Evolutionary conservation across 176 grass and related monocot species (phyloP).

Genomic region (Thinopyrum elongatum): DNA sequence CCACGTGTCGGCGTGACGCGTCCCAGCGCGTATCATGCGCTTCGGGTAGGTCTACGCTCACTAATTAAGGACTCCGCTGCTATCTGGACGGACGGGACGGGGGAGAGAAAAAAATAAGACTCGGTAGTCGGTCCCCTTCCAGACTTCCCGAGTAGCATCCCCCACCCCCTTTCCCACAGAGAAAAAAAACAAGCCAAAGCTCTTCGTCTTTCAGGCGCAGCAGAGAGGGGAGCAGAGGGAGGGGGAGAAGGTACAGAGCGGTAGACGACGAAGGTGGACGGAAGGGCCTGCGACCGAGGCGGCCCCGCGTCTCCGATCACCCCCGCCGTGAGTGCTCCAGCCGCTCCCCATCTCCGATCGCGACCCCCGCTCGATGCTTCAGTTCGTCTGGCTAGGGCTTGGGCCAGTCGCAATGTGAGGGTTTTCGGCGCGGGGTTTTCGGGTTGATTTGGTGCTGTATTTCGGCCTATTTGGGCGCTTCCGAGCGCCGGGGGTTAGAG

Average conservation of each 20-base stretch:
- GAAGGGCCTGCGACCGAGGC: neutral
- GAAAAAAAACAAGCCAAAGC: constrained; percentile 29
- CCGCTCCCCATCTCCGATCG: constrained; percentile 37
- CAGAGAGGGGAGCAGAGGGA: neutral
- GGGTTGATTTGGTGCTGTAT: neutral
- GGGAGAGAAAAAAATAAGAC: neutral
- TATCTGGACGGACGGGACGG: constrained; percentile 17
- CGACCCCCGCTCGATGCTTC: neutral
- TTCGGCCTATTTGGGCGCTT: neutral
- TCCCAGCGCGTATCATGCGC: neutral
- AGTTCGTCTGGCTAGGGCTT: constrained; percentile 33
- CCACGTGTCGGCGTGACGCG: constrained; percentile 2
- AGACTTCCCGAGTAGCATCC: neutral
- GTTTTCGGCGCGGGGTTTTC: neutral
- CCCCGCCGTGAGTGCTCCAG: constrained; percentile 24
- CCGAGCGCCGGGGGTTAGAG: neutral
- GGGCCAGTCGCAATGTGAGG: constrained; percentile 25
- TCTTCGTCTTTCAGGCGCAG: constrained; percentile 25
- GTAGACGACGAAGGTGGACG: neutral
- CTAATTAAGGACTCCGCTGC: constrained; percentile 30
- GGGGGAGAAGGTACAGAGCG: neutral
- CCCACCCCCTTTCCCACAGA: neutral
- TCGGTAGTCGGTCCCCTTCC: neutral
- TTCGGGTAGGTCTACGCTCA: neutral
- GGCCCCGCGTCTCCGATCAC: neutral